Base-by-base conservation (phyloP, 805 yeast genomes). In the Suhomyces xylopsoci region DNA sequence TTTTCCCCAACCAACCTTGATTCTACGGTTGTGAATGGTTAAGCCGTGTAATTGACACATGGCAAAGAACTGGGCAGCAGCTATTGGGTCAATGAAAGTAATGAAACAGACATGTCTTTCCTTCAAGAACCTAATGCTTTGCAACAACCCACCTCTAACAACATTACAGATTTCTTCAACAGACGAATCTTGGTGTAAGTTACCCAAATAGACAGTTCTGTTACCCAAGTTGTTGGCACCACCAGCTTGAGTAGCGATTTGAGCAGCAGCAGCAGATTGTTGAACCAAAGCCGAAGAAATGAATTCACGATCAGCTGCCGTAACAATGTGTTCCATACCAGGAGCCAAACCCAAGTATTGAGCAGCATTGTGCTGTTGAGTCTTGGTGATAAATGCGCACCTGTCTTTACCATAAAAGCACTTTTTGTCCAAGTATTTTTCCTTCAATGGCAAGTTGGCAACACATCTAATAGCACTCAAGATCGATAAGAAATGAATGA, bases 261-360 rank as follows among this genome's bases (percentile, higher is more conserved):
- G 93, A n/a, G 97, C 97, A 6, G 98, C 97, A 1, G 97, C 97
- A 38, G 96, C 96, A 14, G 96, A 85, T 71, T 94, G 97, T 69
- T 90, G 96, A 38, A 93, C 88, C 51, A 92, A 77, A 7, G 93
- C 89, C 42, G 84, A 81, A 0, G 92, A 85, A 58, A 82, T 82
- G 56, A 80, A 73, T 61, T 82, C 86, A 47, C 84, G 70, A 61
- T 82, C 85, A 7, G 88, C 87, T 51, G 84, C 84, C 53, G 90
- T 86, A 25, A 87, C 83, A 52, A 88, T 74, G 63, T 87, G 89
- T 63, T 88, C 96, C 80, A 86, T 82, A 26, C 96, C 94, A 17
- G 97, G 96, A 44, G 94, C 90, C 55, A 91, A 77, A 1, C 97
- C 97, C 51, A 93, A 73, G 66, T 90, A 93, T 67, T 92, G 96